Evolutionary conservation across 2,329 filamentous ascomycete species (phyloP).

Genomic region (Penicillium fuscoglaucum): DNA sequence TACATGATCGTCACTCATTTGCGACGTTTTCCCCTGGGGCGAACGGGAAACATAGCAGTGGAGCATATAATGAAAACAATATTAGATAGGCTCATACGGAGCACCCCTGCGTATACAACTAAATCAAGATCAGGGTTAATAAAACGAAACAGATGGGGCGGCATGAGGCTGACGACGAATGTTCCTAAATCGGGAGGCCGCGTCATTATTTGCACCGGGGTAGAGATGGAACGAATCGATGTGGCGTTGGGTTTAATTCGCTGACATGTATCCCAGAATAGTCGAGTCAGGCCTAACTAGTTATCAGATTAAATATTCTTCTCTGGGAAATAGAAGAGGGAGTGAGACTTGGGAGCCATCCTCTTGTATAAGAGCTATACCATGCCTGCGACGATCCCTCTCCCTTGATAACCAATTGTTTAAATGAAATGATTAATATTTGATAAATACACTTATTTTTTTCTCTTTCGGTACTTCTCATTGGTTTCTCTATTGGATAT

Average conservation of each 20-base stretch:
- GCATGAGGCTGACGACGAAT: not conserved
- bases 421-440: not conserved
- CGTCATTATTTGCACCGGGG: conserved; percentile 1
- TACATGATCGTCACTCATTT: not conserved
- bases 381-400: not conserved
- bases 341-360: not conserved
- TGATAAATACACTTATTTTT: not conserved
- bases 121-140: not conserved
- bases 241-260: not conserved
- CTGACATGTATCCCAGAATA: not conserved
- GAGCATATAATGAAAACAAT: not conserved
- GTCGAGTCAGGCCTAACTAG: not conserved
- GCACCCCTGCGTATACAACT: not conserved
- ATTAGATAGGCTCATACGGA: not conserved
- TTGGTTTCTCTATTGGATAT: not conserved
- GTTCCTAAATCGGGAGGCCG: not conserved
- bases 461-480: not conserved
- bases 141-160: not conserved
- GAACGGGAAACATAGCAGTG: not conserved
- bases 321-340: not conserved
- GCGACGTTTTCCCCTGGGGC: not conserved
- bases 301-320: not conserved
- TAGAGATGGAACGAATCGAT: not conserved
- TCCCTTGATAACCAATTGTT: not conserved
- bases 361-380: not conserved